Conservation (phyloP, 2,329 filamentous ascomycete species). For the Rhynchosporium graminicola region DNA sequence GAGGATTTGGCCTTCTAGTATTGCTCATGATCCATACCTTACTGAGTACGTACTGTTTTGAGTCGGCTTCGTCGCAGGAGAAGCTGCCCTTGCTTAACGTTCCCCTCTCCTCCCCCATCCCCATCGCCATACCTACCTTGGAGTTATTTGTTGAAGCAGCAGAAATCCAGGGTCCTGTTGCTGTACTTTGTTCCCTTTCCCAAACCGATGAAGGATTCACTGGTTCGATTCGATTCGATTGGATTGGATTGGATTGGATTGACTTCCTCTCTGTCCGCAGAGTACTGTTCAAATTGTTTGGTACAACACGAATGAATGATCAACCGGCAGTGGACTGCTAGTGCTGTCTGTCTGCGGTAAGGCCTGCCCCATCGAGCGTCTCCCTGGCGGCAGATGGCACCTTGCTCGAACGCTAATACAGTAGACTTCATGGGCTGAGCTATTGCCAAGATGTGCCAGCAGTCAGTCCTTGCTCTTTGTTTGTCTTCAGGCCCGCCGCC, state of each 20-base stretch:
- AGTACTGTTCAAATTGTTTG: background rate
- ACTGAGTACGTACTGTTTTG: too few relatives aligned
- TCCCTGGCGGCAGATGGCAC: constrained; percentile 10
- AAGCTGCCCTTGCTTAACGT: too few relatives aligned
- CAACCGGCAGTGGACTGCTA: constrained; percentile 8
- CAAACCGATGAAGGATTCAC: too few relatives aligned
- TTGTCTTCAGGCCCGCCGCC: constrained; percentile 3
- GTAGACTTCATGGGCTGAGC: background rate
- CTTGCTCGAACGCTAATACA: constrained; percentile 1
- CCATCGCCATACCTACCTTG: too few relatives aligned
- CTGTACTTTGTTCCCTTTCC: too few relatives aligned
- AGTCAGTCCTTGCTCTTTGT: background rate
- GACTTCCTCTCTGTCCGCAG: background rate
- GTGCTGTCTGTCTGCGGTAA: background rate
- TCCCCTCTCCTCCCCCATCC: too few relatives aligned
- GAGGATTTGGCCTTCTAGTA: background rate
- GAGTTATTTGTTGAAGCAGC: too few relatives aligned
- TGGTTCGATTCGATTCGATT: too few relatives aligned
- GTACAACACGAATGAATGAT: background rate
- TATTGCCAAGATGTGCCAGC: background rate
- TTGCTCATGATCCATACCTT: too few relatives aligned
- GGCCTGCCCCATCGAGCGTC: background rate
- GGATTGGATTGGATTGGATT: too few relatives aligned
- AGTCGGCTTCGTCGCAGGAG: too few relatives aligned
- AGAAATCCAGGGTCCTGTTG: too few relatives aligned